phyloP scores from a whole-genome alignment of 2,329 filamentous ascomycete genomes.

The Didymella sp. region DNA sequence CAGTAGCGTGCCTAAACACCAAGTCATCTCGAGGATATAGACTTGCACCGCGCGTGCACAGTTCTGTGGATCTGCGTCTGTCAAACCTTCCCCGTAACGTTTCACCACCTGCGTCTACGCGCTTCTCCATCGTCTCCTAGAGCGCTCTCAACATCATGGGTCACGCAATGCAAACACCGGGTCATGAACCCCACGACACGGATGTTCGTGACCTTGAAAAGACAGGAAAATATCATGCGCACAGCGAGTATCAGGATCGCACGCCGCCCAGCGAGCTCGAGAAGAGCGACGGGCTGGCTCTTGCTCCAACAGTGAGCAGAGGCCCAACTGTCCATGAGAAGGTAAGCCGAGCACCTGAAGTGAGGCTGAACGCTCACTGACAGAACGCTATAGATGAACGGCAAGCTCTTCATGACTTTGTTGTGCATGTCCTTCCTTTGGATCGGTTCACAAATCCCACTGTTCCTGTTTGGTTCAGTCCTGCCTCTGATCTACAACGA shows the following conservation, averaged over 20 bases:
- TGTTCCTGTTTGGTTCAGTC: constrained; percentile 56
- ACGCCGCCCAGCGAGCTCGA: constrained; percentile 31
- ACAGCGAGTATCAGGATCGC: constrained; percentile 23
- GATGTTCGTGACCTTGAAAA: constrained; percentile 14
- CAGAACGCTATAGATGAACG: constrained; percentile 26
- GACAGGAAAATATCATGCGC: background rate
- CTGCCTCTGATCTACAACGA: constrained; percentile 62
- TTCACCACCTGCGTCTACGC: constrained; percentile 9
- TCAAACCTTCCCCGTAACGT: constrained; percentile 11
- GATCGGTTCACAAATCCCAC: constrained; percentile 67
- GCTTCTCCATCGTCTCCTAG: background rate
- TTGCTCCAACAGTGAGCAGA: constrained; percentile 21
- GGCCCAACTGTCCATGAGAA: constrained; percentile 36
- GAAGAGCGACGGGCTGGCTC: constrained; percentile 21
- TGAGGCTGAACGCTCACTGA: background rate
- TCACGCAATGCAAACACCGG: constrained; percentile 19
- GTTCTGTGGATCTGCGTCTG: constrained; percentile 1
- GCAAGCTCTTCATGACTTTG: constrained; percentile 61
- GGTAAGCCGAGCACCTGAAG: constrained; percentile 12
- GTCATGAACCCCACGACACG: constrained; percentile 14
- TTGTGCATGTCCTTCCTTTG: constrained; percentile 67
- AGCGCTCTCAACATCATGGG: constrained; percentile 4
- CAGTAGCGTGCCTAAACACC: constrained; percentile 5
- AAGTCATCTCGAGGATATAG: constrained; percentile 12
- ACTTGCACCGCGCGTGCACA: constrained; percentile 8